phyloP scores from a whole-genome alignment of 2,329 filamentous ascomycete species.

The Trichoderma sp. region DNA sequence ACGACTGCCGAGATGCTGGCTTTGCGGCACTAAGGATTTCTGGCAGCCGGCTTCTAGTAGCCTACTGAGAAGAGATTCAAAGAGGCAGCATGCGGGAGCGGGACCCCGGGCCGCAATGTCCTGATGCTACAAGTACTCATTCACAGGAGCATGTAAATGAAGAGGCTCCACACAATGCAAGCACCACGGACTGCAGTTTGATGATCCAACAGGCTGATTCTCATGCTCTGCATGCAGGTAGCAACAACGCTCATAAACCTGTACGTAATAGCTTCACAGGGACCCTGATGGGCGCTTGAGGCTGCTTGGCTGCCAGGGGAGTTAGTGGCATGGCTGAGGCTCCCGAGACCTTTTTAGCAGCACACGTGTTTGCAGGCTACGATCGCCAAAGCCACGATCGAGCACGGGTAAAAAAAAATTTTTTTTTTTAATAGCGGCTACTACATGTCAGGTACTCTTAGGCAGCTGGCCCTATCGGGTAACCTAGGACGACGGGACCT shows the following conservation, averaged over 20 bases:
- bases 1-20: slow-evolving; percentile 16
- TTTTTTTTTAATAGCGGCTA: not conserved
- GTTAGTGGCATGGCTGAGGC: slow-evolving; percentile 17
- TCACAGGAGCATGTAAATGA: not conserved
- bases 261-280: slow-evolving; percentile 20
- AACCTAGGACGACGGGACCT: not conserved
- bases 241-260: not conserved
- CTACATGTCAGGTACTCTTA: too few relatives aligned
- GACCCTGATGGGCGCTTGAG: slow-evolving; percentile 9
- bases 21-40: not conserved
- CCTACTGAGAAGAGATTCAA: not conserved
- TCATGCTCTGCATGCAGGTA: not conserved
- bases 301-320: slow-evolving; percentile 1
- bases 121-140: not conserved
- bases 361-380: slow-evolving; percentile 19
- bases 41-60: not conserved
- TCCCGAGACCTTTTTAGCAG: slow-evolving; percentile 13
- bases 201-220: not conserved
- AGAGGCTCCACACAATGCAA: not conserved
- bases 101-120: slow-evolving; percentile 13
- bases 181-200: not conserved
- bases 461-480: not conserved
- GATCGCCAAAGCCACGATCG: slow-evolving; percentile 22
- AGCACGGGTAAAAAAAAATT: slow-evolving; percentile 1
- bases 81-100: slow-evolving; percentile 14